Base-by-base conservation (phyloP, 108 stramenopile species). In the Cyclotella cryptica region DNA sequence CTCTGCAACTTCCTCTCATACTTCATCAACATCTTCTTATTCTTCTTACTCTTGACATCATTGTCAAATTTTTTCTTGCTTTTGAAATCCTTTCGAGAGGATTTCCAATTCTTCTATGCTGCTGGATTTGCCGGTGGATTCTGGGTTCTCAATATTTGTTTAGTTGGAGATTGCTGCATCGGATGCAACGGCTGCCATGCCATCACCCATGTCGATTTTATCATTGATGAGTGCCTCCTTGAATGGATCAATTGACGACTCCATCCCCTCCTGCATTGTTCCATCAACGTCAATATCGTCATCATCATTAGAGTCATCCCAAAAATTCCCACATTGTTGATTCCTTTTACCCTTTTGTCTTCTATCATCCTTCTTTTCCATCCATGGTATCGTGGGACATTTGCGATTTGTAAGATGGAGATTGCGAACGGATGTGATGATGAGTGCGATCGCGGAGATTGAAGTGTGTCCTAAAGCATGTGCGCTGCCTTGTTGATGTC, bases 1-100 rank as follows among this genome's bases (percentile, higher is more conserved):
- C 65, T 84, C 51, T 85, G 83, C 54, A 89, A 66, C 49, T 86
- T 88, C 60, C 70, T 75, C 52, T 85, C 69, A 49, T 84, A 90
- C 68, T 93, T 91, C 68, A 90, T 95, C 71, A 82, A 71, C 18
- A 75, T 80, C 49, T 92, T 90, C 81, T 94, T 93, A 69, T 96
- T 92, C 71, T 94, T 96, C 66, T 96, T 96, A 69, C 91, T 92
- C 68, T 88, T 91, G 67, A 88, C 76, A 68, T 96, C 93, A 82
- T 93, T 96, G 44, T 93, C 84, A 74, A 93, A 86, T 73, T 96
- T 93, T 22, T 83, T 90, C 61, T 88, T 89, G 27, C 90, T 91
- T 67, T 96, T 94, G 75, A 96, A 96, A 44, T 89, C 90, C 54
- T 96, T 96, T 46, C 81, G 74, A 62, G 92, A 94, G 72, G 84